A percentile compares a stretch with the other conserved stretches of the same genome.
phyloP scores from a whole-genome alignment of 2,329 filamentous ascomycete genomes.

The Alternaria longipes region DNA sequence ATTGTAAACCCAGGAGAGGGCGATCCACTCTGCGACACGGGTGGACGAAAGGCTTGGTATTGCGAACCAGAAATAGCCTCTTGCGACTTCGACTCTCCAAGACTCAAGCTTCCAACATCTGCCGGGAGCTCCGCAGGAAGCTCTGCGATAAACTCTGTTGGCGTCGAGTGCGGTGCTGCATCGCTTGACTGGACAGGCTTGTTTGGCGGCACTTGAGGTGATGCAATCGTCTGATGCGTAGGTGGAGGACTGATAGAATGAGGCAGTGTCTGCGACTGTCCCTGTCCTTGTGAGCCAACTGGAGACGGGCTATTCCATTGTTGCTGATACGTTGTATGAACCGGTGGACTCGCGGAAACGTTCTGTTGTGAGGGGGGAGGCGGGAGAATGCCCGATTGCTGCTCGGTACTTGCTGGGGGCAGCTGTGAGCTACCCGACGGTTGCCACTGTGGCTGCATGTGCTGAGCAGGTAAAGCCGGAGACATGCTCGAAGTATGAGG shows the following conservation, averaged over 20 bases:
- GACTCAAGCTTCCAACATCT: conserved; percentile 39
- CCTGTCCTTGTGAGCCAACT: conserved; percentile 3
- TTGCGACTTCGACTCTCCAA: conserved; percentile 28
- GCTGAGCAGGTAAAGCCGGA: conserved; percentile 19
- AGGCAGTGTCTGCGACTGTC: conserved; percentile 17
- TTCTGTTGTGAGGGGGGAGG: conserved; percentile 25
- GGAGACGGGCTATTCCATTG: conserved; percentile 37
- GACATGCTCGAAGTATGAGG: conserved; percentile 21
- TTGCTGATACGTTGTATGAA: conserved; percentile 33
- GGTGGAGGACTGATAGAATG: conserved; percentile 32
- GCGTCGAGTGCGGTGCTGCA: conserved; percentile 7
- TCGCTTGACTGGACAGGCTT: conserved; percentile 16
- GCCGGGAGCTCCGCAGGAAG: conserved; percentile 48
- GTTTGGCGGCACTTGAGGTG: conserved; percentile 21
- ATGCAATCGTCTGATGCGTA: conserved; percentile 20
- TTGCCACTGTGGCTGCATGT: conserved; percentile 20
- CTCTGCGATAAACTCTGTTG: conserved; percentile 45
- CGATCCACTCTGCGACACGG: conserved; percentile 23
- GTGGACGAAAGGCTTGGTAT: conserved; percentile 44
- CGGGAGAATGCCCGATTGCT: conserved; percentile 18
- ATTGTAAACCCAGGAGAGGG: conserved; percentile 37
- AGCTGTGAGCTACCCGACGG: conserved; percentile 8
- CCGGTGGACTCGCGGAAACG: conserved; percentile 18
- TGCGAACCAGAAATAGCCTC: conserved; percentile 18
- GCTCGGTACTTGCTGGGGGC: conserved; percentile 9